Evolutionary conservation across 139 green algal genomes (phyloP).

Genomic region (Micromonas commoda): DNA sequence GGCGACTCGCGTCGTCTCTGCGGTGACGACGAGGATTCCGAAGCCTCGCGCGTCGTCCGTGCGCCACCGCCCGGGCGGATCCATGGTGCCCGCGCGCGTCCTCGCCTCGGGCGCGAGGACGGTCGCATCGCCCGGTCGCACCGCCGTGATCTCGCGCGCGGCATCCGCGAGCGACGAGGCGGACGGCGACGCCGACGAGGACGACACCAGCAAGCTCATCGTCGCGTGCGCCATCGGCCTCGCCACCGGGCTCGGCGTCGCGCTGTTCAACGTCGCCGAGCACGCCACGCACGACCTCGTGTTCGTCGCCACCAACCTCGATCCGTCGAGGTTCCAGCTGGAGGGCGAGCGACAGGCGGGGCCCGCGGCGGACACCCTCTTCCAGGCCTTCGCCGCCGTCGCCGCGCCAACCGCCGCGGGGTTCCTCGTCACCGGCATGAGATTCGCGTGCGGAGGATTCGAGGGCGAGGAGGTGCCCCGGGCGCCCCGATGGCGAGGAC

Average conservation of each 20-base stretch:
- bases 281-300: background rate
- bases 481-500: too few relatives aligned
- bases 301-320: background rate
- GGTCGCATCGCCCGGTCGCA: too few relatives aligned
- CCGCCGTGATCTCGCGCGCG: too few relatives aligned
- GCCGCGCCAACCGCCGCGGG: too few relatives aligned
- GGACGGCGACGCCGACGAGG: too few relatives aligned
- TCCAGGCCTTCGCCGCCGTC: background rate
- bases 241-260: background rate
- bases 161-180: too few relatives aligned
- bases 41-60: too few relatives aligned
- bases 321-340: background rate
- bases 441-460: background rate
- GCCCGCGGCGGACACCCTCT: background rate
- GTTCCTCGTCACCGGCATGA: background rate
- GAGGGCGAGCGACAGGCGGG: background rate
- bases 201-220: background rate
- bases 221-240: background rate
- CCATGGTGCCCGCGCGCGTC: too few relatives aligned
- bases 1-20: too few relatives aligned
- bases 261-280: conserved; percentile 11
- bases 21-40: too few relatives aligned
- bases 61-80: too few relatives aligned
- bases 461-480: background rate
- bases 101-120: too few relatives aligned